A percentile compares a stretch with the other conserved stretches of the same genome.
Evolutionary conservation across 2,329 filamentous ascomycete genomes (phyloP).

Genomic region (Gyromitra esculenta): DNA sequence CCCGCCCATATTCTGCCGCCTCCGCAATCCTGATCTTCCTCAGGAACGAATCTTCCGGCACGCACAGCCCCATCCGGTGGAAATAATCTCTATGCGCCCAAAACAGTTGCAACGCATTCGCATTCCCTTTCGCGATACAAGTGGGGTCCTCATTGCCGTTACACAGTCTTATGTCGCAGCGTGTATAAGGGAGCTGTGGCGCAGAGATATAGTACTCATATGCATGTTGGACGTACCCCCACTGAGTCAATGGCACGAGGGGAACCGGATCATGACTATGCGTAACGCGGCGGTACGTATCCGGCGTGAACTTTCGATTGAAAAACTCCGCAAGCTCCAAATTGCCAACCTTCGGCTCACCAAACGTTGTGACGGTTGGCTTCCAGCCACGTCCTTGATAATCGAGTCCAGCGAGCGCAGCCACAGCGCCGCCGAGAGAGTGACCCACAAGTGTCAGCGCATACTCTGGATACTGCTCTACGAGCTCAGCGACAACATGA

Average conservation of each 20-base stretch:
- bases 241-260: conserved; percentile 82
- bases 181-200: conserved; percentile 72
- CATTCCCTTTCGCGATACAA: conserved; percentile 74
- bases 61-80: conserved; percentile 87
- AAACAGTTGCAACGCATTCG: conserved; percentile 90
- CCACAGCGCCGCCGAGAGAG: conserved; percentile 90
- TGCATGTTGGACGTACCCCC: conserved; percentile 85
- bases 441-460: conserved; percentile 84
- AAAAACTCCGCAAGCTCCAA: conserved; percentile 67
- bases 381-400: conserved; percentile 79
- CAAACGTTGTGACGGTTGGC: conserved; percentile 86
- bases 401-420: conserved; percentile 85
- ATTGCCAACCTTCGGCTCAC: conserved; percentile 79
- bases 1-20: conserved; percentile 4
- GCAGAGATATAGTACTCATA: conserved; percentile 89
- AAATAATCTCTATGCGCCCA: conserved; percentile 98
- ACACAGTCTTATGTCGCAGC: conserved; percentile 72
- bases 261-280: conserved; percentile 89
- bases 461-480: conserved; percentile 71
- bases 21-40: conserved; percentile 46
- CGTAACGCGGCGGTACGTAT: conserved; percentile 78
- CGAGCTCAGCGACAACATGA: conserved; percentile 70
- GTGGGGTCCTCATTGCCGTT: conserved; percentile 72
- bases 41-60: conserved; percentile 67
- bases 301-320: conserved; percentile 59